These are phyloP conservation scores for Talaromyces islandicus DNA, from an alignment of 2,329 filamentous ascomycete species.

Conservation along the genomic window DNA sequence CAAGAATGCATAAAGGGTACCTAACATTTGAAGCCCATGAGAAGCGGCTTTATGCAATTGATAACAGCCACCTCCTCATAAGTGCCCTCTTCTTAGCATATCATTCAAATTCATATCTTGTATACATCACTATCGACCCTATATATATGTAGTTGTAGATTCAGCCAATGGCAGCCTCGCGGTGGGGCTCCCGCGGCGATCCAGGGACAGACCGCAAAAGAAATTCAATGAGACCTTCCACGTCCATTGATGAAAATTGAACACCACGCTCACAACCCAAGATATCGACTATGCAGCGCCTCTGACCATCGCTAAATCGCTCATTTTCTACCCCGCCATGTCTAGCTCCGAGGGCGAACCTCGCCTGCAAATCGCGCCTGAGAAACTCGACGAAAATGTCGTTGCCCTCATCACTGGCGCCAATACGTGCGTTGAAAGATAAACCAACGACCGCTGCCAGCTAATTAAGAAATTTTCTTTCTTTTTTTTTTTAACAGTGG, in stretches of 20 bases:
- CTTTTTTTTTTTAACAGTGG: too few relatives aligned
- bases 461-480: conserved; percentile 8
- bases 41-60: too few relatives aligned
- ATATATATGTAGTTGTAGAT: background rate
- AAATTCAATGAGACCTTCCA: background rate
- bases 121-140: background rate
- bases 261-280: background rate
- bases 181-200: background rate
- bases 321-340: background rate
- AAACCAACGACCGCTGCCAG: background rate
- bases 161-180: background rate
- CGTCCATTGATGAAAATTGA: background rate
- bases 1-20: too few relatives aligned
- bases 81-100: background rate
- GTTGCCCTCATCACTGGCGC: conserved; percentile 71
- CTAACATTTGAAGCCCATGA: too few relatives aligned
- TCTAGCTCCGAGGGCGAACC: background rate
- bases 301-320: background rate
- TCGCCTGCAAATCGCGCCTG: conserved; percentile 4
- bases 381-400: conserved; percentile 9
- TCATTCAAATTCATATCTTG: background rate
- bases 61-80: too few relatives aligned
- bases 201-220: background rate
- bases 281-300: background rate
- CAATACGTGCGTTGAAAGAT: conserved; percentile 60